Conservation (phyloP, 1,139 yeast species). For the Sugiyamaella neomexicana region DNA sequence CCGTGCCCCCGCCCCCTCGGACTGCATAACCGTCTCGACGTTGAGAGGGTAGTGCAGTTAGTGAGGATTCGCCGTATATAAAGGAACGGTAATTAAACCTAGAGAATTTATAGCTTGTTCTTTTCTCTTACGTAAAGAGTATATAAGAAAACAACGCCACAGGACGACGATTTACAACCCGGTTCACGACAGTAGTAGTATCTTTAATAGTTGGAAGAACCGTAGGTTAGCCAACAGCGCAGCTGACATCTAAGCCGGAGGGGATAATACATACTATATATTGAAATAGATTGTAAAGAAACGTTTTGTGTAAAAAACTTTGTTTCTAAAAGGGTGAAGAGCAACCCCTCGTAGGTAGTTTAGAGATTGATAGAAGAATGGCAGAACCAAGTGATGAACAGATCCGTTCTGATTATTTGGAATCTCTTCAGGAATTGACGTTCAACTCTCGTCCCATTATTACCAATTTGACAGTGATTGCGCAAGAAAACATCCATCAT, state of each 20-base stretch:
- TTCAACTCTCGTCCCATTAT: conserved; percentile 90
- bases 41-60: not conserved
- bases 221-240: no score
- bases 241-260: no score
- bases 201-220: not conserved
- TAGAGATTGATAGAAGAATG: not conserved
- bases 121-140: no score
- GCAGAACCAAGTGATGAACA: conserved; percentile 41
- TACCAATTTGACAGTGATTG: conserved; percentile 79
- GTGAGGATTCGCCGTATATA: not conserved
- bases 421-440: conserved; percentile 71
- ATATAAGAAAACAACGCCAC: not conserved
- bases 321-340: conserved; percentile 12
- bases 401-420: conserved; percentile 62
- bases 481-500: conserved; percentile 73
- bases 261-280: conserved; percentile 5
- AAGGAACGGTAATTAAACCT: not conserved
- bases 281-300: conserved; percentile 14
- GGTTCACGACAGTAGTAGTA: not conserved
- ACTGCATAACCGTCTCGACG: conserved; percentile 1
- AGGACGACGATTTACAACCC: not conserved
- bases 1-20: no score
- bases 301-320: conserved; percentile 10
- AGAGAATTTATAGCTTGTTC: not conserved
- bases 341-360: not conserved